Percentiles rank a stretch among this genome's conserved stretches.
These are phyloP conservation scores for Arbutus unedo DNA, from an alignment of 148 eudicot species.

Conservation along the genomic window DNA sequence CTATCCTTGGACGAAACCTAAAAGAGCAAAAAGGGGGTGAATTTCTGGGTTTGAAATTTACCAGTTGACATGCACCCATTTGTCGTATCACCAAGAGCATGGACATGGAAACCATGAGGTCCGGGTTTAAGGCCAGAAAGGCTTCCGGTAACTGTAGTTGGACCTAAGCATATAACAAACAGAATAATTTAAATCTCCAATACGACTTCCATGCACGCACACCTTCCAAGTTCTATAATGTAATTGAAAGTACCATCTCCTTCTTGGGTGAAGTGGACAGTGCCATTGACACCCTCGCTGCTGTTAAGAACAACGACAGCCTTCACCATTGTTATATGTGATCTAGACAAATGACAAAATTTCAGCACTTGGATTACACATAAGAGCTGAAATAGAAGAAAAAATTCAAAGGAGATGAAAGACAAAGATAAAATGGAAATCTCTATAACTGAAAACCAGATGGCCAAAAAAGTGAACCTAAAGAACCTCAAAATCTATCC, in stretches of 20 bases:
- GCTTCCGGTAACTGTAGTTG: slow-evolving; percentile 72
- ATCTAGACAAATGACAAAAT: slow-evolving; percentile 35
- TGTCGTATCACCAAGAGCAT: slow-evolving; percentile 95
- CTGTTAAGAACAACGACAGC: slow-evolving; percentile 74
- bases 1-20: not conserved
- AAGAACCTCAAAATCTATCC: slow-evolving; percentile 3
- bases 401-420: not conserved
- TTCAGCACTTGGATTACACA: not conserved
- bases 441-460: not conserved
- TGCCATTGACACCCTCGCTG: slow-evolving; percentile 71
- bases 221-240: not conserved
- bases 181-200: not conserved
- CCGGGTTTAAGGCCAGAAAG: slow-evolving; percentile 85
- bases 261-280: slow-evolving; percentile 67
- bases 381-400: not conserved
- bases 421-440: not conserved
- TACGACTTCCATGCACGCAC: not conserved
- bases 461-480: not conserved
- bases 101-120: slow-evolving; percentile 92
- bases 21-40: not conserved
- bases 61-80: slow-evolving; percentile 97
- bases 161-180: slow-evolving; percentile 38
- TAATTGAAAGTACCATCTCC: slow-evolving; percentile 54
- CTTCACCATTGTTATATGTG: slow-evolving; percentile 77
- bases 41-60: slow-evolving; percentile 20